These are phyloP conservation scores for Macrotyloma uniflorum DNA, from an alignment of 306 rosid species.

Conservation along the genomic window DNA sequence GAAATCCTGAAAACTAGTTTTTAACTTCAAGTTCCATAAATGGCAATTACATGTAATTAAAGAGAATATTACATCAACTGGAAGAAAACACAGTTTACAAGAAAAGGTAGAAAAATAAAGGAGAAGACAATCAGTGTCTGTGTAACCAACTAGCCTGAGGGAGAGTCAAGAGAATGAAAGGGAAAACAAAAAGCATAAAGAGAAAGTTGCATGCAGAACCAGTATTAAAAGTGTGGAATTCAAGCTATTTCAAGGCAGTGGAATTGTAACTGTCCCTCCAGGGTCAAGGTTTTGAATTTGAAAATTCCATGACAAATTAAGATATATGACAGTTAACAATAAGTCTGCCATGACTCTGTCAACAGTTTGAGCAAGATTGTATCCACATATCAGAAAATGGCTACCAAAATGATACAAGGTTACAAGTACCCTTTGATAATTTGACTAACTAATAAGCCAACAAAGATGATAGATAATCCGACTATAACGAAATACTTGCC, in stretches of 20 bases:
- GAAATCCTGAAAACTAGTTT: slow-evolving; percentile 17
- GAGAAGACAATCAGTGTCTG: background rate
- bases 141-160: background rate
- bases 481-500: slow-evolving; percentile 54
- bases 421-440: slow-evolving; percentile 14
- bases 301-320: slow-evolving; percentile 15
- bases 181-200: background rate
- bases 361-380: slow-evolving; percentile 15
- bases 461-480: slow-evolving; percentile 15
- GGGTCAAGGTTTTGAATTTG: background rate
- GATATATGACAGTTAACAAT: background rate
- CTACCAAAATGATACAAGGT: slow-evolving; percentile 4
- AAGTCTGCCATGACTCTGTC: background rate
- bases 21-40: background rate
- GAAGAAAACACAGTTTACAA: slow-evolving; percentile 6
- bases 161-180: background rate
- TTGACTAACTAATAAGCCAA: slow-evolving; percentile 26
- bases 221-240: slow-evolving; percentile 8
- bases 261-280: background rate
- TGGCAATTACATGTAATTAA: background rate
- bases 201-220: slow-evolving; percentile 3
- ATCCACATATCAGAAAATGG: background rate
- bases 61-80: background rate
- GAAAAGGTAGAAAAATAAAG: background rate
- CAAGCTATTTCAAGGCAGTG: slow-evolving; percentile 20